Evolutionary conservation across 176 grass and related monocot genomes (phyloP).

Genomic region (Phyllostachys edulis): DNA sequence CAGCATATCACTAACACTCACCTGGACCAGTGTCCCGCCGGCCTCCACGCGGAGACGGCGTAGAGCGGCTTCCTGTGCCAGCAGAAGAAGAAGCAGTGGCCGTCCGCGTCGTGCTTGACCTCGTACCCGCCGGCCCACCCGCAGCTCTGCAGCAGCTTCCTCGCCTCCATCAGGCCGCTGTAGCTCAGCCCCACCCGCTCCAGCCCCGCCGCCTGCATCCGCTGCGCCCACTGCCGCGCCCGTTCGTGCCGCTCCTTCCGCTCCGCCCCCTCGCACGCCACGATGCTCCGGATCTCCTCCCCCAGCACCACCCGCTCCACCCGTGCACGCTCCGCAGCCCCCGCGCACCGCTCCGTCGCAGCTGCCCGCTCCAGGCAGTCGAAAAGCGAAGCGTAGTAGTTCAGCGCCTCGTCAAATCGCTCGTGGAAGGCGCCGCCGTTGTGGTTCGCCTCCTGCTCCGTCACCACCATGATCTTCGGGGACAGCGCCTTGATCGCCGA

Average conservation of each 20-base stretch:
- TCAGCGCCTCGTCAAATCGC: conserved; percentile 51
- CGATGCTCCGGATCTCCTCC: conserved; percentile 45
- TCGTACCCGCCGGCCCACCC: conserved; percentile 44
- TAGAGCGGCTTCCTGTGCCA: conserved; percentile 55
- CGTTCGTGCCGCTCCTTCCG: conserved; percentile 47
- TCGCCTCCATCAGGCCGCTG: conserved; percentile 50
- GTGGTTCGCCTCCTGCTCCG: conserved; percentile 57
- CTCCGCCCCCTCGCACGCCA: conserved; percentile 49
- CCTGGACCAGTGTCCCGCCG: conserved; percentile 1
- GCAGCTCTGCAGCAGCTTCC: conserved; percentile 53
- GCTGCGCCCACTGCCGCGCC: conserved; percentile 32
- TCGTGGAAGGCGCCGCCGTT: conserved; percentile 45
- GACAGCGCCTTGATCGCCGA: conserved; percentile 8
- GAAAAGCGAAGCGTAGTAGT: conserved; percentile 56
- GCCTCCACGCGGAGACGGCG: conserved; percentile 51
- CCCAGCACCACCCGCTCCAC: conserved; percentile 39
- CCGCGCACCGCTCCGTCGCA: not conserved
- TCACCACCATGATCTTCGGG: conserved; percentile 39
- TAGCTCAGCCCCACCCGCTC: conserved; percentile 47
- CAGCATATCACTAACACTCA: not conserved
- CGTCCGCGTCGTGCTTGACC: conserved; percentile 39
- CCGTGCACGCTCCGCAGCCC: conserved; percentile 27
- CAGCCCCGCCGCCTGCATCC: conserved; percentile 48
- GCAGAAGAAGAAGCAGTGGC: conserved; percentile 51
- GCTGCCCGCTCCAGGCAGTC: conserved; percentile 44